phyloP scores from a whole-genome alignment of 495 filamentous ascomycete species.

The Jackrogersella multiformis region DNA sequence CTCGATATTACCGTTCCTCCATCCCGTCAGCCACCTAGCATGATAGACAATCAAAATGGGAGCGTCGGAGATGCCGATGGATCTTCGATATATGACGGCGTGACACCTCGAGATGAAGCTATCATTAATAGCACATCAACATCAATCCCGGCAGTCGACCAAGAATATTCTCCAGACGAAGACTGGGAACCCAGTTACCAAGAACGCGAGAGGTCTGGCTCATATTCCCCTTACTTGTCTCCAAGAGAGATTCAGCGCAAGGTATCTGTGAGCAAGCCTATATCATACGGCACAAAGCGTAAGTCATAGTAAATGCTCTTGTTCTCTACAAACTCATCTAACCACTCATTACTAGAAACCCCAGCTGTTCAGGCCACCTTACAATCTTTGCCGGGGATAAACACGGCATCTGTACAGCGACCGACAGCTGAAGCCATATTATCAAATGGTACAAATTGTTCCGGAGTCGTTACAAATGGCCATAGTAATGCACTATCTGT shows the following conservation, averaged over 20 bases:
- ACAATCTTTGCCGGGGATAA: constrained; percentile 28
- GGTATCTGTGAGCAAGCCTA: constrained; percentile 38
- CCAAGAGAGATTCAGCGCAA: constrained; percentile 54
- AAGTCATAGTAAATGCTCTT: constrained; percentile 15
- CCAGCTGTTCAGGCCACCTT: not conserved
- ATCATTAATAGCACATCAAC: constrained; percentile 29
- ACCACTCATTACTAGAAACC: constrained; percentile 22
- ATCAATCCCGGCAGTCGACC: constrained; percentile 31
- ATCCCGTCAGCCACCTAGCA: constrained; percentile 16
- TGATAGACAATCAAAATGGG: constrained; percentile 23
- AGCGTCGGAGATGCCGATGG: constrained; percentile 43
- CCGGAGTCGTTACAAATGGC: not conserved
- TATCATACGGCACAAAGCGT: constrained; percentile 32
- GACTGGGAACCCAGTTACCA: constrained; percentile 42
- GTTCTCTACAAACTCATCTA: constrained; percentile 20
- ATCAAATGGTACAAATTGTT: not conserved
- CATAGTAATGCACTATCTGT: not conserved
- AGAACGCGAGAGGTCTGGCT: constrained; percentile 57
- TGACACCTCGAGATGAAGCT: constrained; percentile 35
- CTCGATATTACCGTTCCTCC: constrained; percentile 20
- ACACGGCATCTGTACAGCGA: not conserved
- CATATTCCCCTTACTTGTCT: constrained; percentile 63
- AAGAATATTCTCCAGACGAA: constrained; percentile 38
- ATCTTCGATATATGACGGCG: constrained; percentile 44
- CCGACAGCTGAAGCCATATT: not conserved